Percentiles rank a stretch among this genome's conserved stretches.
Conservation (phyloP, 2,329 filamentous ascomycete genomes). For the Nemania sp. region DNA sequence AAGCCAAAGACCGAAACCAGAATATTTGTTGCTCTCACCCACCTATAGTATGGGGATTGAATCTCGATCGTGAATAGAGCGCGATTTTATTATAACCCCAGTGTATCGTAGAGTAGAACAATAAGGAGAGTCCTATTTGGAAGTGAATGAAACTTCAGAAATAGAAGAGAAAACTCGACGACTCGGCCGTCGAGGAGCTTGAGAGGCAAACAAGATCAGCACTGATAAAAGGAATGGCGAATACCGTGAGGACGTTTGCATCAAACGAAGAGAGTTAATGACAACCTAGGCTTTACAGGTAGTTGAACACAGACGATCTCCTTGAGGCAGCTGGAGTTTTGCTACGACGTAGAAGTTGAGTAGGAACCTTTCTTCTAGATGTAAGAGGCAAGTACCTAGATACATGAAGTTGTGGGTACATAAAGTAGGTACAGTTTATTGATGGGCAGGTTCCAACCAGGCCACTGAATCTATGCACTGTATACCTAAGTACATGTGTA, state of each 20-base stretch:
- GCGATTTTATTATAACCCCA: background rate
- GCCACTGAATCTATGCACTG: too few species aligned
- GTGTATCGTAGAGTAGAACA: background rate
- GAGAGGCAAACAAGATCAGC: background rate
- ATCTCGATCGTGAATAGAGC: slow-evolving; percentile 1
- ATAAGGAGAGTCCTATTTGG: background rate
- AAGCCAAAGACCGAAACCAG: background rate
- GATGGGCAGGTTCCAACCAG: too few species aligned
- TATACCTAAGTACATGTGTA: too few species aligned
- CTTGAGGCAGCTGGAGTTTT: background rate
- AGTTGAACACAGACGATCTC: background rate
- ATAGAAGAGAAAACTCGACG: background rate
- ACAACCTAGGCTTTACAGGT: background rate
- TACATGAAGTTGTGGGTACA: too few species aligned
- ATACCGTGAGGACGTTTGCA: background rate
- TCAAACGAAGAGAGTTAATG: background rate
- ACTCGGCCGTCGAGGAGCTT: background rate
- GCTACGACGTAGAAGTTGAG: too few species aligned
- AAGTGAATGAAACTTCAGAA: background rate
- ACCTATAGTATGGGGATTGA: background rate
- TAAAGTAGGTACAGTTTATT: background rate
- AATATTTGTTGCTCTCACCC: slow-evolving; percentile 1
- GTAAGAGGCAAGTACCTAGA: too few species aligned
- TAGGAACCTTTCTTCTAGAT: too few species aligned
- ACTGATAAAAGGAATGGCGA: background rate